A percentile compares a stretch with the other conserved stretches of the same genome.
phyloP scores from a whole-genome alignment of 1,284 basidiomycete species.

The Porodaedalea pini region DNA sequence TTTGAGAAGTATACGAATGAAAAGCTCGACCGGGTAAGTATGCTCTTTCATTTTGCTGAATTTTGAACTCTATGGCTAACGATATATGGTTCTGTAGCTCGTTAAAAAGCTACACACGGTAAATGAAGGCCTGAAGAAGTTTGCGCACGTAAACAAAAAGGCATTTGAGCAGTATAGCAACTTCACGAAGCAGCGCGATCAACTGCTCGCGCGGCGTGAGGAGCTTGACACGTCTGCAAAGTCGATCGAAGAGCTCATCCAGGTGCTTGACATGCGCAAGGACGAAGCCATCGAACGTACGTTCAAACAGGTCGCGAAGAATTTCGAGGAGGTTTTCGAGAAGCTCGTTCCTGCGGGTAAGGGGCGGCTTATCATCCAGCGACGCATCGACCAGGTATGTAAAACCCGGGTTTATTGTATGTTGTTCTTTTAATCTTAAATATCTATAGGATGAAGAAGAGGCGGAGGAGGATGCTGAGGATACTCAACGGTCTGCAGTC shows the following conservation, averaged over 20 bases:
- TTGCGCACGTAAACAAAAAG: slow-evolving; percentile 98
- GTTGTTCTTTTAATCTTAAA: background rate
- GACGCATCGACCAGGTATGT: slow-evolving; percentile 78
- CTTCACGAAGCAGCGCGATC: slow-evolving; percentile 96
- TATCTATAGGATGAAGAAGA: slow-evolving; percentile 59
- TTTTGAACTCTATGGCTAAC: background rate
- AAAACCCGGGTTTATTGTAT: background rate
- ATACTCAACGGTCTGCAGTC: slow-evolving; percentile 70
- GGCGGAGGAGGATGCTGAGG: slow-evolving; percentile 62
- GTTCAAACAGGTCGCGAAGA: slow-evolving; percentile 95
- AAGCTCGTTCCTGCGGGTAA: slow-evolving; percentile 93
- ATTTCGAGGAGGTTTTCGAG: slow-evolving; percentile 97
- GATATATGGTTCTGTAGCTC: slow-evolving; percentile 47
- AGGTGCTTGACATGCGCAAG: slow-evolving; percentile 93
- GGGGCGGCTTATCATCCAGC: slow-evolving; percentile 89
- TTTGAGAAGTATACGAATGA: slow-evolving; percentile 91
- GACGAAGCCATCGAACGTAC: slow-evolving; percentile 98
- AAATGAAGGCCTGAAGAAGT: slow-evolving; percentile 93
- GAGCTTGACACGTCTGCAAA: slow-evolving; percentile 87
- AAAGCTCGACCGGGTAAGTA: slow-evolving; percentile 74
- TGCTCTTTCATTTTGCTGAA: background rate
- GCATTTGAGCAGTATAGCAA: slow-evolving; percentile 98
- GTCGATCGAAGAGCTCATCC: slow-evolving; percentile 93
- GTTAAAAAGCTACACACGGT: slow-evolving; percentile 87
- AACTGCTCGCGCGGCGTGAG: slow-evolving; percentile 79